These are phyloP conservation scores for Ambrosiella beaveri DNA, from an alignment of 2,329 filamentous ascomycete genomes.

Conservation along the genomic window DNA sequence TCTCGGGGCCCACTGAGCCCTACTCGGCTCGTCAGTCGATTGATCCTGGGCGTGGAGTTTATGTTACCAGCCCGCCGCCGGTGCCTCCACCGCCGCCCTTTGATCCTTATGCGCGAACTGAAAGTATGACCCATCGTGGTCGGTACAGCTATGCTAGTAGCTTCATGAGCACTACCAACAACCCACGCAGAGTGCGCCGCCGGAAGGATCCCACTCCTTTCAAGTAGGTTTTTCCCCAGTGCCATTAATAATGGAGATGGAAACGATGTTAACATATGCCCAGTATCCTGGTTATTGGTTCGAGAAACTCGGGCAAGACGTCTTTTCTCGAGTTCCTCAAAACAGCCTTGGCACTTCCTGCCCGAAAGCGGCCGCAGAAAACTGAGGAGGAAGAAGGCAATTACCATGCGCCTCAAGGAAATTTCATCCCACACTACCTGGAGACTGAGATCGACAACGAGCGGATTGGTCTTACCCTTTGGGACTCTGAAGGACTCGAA, in stretches of 20 bases:
- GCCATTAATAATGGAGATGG: no score
- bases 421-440: slow-evolving; percentile 74
- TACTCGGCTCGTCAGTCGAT: slow-evolving; percentile 32
- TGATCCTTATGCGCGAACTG: slow-evolving; percentile 66
- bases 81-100: slow-evolving; percentile 36
- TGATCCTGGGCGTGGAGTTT: slow-evolving; percentile 29
- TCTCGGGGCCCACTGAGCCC: slow-evolving; percentile 30
- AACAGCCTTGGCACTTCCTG: slow-evolving; percentile 65
- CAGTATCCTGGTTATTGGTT: slow-evolving; percentile 81
- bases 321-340: slow-evolving; percentile 94
- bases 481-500: slow-evolving; percentile 91
- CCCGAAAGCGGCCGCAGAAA: slow-evolving; percentile 51
- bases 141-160: slow-evolving; percentile 94
- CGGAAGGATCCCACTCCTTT: slow-evolving; percentile 96
- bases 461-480: slow-evolving; percentile 78
- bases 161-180: slow-evolving; percentile 80
- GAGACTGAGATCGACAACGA: slow-evolving; percentile 91
- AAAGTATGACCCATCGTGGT: slow-evolving; percentile 93
- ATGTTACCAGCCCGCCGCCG: slow-evolving; percentile 24
- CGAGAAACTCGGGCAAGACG: slow-evolving; percentile 78
- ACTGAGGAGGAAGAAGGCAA: slow-evolving; percentile 42
- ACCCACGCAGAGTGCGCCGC: slow-evolving; percentile 74
- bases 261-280: slow-evolving; percentile 1
- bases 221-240: slow-evolving; percentile 57
- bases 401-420: slow-evolving; percentile 37